These are phyloP conservation scores for Xylariaceae sp. DNA, from an alignment of 2,329 filamentous ascomycete species.

Conservation along the genomic window DNA sequence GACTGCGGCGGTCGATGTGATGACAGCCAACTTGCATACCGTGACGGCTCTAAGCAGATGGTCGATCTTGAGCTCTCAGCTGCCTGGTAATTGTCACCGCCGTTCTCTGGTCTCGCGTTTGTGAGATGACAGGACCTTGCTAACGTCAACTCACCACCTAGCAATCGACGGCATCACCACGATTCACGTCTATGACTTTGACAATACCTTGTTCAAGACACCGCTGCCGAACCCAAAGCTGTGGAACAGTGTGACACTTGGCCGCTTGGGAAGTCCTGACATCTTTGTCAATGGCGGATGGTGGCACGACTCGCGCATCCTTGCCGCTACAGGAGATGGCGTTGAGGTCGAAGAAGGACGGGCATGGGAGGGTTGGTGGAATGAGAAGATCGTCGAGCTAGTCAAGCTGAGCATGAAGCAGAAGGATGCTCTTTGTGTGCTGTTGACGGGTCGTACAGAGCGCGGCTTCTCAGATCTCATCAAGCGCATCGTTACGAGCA, in stretches of 20 bases:
- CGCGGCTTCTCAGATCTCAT: conserved; percentile 70
- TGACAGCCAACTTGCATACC: conserved; percentile 40
- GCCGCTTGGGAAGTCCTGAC: conserved; percentile 69
- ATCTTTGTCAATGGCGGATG: conserved; percentile 80
- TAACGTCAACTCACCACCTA: conserved; percentile 25
- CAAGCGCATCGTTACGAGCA: conserved; percentile 72
- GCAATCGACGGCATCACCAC: conserved; percentile 64
- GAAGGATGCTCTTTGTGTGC: conserved; percentile 75
- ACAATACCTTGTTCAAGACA: conserved; percentile 92
- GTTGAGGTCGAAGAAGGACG: conserved; percentile 73
- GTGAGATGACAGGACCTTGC: neutral
- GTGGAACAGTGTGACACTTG: conserved; percentile 76
- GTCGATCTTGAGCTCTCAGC: conserved; percentile 69
- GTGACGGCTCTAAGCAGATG: conserved; percentile 74
- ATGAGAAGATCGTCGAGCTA: conserved; percentile 79
- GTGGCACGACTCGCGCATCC: conserved; percentile 91
- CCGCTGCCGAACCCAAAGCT: conserved; percentile 83
- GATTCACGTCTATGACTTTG: conserved; percentile 95
- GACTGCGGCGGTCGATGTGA: conserved; percentile 20
- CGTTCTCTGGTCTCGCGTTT: neutral
- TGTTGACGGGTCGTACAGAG: conserved; percentile 83
- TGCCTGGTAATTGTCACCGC: conserved; percentile 52
- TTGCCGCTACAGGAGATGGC: conserved; percentile 80
- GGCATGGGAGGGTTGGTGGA: conserved; percentile 95
- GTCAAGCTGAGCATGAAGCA: conserved; percentile 77